Conservation (phyloP, 2,329 filamentous ascomycete genomes). For the Aspergillus vadensis region DNA sequence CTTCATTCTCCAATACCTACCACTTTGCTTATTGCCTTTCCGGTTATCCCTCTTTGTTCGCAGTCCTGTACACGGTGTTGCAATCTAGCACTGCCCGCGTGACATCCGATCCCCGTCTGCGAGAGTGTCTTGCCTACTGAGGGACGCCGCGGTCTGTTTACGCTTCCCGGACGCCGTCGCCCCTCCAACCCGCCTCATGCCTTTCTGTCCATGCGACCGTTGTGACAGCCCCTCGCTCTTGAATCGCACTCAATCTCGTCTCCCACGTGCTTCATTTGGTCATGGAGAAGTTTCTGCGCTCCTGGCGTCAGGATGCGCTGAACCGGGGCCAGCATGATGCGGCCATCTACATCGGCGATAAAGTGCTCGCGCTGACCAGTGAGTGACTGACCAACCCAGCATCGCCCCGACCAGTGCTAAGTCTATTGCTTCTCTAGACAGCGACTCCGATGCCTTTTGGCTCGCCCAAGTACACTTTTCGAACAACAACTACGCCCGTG, state of each 20-base stretch:
- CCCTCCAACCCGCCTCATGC: constrained; percentile 11
- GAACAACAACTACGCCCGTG: constrained; percentile 90
- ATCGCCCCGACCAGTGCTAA: not conserved
- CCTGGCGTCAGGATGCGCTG: constrained; percentile 92
- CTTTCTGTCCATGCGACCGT: constrained; percentile 7
- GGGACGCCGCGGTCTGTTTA: constrained; percentile 5
- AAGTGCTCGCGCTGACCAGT: constrained; percentile 93
- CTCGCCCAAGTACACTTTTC: constrained; percentile 97
- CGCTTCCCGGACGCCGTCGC: not conserved
- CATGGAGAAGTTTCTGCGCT: constrained; percentile 92
- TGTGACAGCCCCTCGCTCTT: constrained; percentile 2
- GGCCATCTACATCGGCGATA: constrained; percentile 96
- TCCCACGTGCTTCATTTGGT: constrained; percentile 6
- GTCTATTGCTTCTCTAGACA: constrained; percentile 58
- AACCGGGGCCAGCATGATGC: constrained; percentile 96
- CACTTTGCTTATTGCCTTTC: too few species aligned
- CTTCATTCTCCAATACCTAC: not conserved
- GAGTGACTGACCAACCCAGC: constrained; percentile 34
- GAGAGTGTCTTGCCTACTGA: not conserved
- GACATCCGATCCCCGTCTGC: not conserved
- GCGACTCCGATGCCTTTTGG: constrained; percentile 94
- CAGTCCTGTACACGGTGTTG: not conserved
- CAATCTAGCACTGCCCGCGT: not conserved
- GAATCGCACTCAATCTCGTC: not conserved
- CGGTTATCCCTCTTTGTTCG: not conserved